These are phyloP conservation scores for Avena insularis DNA, from an alignment of 176 grass and related monocot species.

Conservation along the genomic window DNA sequence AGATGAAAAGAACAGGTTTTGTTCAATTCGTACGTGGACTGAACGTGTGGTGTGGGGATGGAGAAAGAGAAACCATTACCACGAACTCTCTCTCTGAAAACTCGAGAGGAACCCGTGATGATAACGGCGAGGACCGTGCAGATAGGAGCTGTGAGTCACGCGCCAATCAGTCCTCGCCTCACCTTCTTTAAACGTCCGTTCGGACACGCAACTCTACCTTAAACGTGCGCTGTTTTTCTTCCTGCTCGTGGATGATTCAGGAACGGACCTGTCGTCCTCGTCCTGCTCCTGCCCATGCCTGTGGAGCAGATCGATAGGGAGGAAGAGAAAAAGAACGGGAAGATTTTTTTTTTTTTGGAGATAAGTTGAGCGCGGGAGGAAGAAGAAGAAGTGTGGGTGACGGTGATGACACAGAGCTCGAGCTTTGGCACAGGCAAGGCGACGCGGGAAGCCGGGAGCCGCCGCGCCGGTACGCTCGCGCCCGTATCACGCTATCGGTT, in stretches of 20 bases:
- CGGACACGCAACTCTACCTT: constrained; percentile 15
- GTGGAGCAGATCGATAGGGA: not conserved
- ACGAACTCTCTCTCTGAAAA: not conserved
- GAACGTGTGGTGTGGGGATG: not conserved
- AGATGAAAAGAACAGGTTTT: constrained; percentile 24
- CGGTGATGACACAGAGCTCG: no score
- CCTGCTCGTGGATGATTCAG: not conserved
- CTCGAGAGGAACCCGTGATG: not conserved
- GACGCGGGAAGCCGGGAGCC: no score
- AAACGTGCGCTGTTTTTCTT: not conserved
- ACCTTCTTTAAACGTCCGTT: not conserved
- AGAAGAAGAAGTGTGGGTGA: no score
- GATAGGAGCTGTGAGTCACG: constrained; percentile 35
- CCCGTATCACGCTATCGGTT: not conserved
- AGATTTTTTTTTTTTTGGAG: no score
- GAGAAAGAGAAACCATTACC: not conserved
- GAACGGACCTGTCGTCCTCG: no score
- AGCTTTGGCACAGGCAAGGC: no score
- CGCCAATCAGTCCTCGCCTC: constrained; percentile 24
- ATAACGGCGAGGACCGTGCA: not conserved
- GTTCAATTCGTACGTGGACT: not conserved
- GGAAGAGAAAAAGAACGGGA: no score
- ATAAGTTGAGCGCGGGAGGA: no score
- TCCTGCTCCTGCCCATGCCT: not conserved
- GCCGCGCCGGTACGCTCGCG: not conserved